Evolutionary conservation across 2,329 filamentous ascomycete species (phyloP).

Genomic region (Chaetomiaceae sp.): DNA sequence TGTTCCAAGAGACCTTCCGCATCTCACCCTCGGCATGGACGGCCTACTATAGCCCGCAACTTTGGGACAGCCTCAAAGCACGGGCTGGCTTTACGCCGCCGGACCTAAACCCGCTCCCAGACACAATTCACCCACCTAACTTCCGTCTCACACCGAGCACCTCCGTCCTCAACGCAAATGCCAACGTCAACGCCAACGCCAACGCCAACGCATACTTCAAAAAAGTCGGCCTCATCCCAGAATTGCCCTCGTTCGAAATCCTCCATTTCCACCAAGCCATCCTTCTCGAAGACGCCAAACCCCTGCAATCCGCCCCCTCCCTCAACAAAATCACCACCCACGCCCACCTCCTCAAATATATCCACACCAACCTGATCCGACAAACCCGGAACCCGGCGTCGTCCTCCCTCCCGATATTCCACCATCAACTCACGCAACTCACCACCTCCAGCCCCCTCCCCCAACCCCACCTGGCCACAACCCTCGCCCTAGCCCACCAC

Average conservation of each 20-base stretch:
- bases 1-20: slow-evolving; percentile 12
- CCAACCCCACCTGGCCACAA: no score
- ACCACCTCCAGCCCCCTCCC: no score
- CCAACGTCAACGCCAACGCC: not conserved
- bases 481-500: no score
- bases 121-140: not conserved
- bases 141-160: not conserved
- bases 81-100: slow-evolving; percentile 17
- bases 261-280: slow-evolving; percentile 21
- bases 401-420: no score
- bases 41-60: slow-evolving; percentile 15
- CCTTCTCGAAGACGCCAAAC: slow-evolving; percentile 17
- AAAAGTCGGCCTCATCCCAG: slow-evolving; percentile 14
- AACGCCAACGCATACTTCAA: slow-evolving; percentile 1
- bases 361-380: slow-evolving; percentile 18
- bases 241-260: slow-evolving; percentile 18
- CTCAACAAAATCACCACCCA: slow-evolving; percentile 11
- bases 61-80: slow-evolving; percentile 16
- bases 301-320: not conserved
- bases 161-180: no score
- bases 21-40: slow-evolving; percentile 16
- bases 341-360: slow-evolving; percentile 19
- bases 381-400: no score
- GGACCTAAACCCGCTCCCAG: slow-evolving; percentile 17
- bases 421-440: no score